Evolutionary conservation across 2,329 filamentous ascomycete species (phyloP).

Genomic region (Cryphonectria naterciae): DNA sequence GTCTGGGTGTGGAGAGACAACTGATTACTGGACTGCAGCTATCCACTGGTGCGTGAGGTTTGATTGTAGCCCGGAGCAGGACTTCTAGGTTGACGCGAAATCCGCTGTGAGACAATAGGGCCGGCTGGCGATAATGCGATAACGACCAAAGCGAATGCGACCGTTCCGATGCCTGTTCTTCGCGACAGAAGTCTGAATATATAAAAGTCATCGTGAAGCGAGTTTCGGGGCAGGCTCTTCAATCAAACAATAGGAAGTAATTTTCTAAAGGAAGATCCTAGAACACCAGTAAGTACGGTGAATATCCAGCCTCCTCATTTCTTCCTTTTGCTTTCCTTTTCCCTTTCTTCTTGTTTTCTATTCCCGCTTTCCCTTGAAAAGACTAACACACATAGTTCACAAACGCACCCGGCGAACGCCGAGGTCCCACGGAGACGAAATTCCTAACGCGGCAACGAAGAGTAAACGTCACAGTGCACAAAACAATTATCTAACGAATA

Average conservation of each 20-base stretch:
- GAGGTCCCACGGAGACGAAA: not conserved
- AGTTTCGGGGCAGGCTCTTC: not conserved
- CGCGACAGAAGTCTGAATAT: not conserved
- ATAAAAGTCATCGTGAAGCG: not conserved
- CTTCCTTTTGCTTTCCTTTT: not conserved
- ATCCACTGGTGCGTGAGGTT: not conserved
- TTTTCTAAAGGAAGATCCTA: not conserved
- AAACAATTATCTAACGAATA: not conserved
- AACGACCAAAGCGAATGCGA: not conserved
- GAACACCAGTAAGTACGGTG: not conserved
- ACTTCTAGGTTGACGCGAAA: not conserved
- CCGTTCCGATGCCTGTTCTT: not conserved
- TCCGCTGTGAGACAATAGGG: not conserved
- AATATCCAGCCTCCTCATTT: not conserved
- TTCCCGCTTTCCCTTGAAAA: not conserved
- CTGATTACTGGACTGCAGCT: not conserved
- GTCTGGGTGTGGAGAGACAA: not conserved
- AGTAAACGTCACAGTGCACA: not conserved
- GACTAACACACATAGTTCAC: not conserved
- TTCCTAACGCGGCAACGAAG: not conserved
- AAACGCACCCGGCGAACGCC: not conserved
- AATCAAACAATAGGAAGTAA: not conserved
- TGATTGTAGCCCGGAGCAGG: not conserved
- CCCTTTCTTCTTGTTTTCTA: not conserved
- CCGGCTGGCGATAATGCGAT: not conserved